Base-by-base conservation (phyloP, 805 yeast genomes). In the Starmerella apis region DNA sequence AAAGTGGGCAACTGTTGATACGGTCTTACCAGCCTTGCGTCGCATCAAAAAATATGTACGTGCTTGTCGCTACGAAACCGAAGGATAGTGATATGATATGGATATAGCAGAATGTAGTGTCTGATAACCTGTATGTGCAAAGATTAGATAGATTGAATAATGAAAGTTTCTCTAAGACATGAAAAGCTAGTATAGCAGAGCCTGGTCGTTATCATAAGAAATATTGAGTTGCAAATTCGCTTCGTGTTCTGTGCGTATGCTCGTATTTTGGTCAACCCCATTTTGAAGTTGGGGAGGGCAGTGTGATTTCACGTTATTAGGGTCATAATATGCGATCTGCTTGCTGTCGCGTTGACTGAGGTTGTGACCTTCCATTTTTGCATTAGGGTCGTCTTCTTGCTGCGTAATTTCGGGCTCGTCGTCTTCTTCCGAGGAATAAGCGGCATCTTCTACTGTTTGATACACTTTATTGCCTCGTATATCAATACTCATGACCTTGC, bases 381-480 rank as follows among this genome's bases (percentile, higher is more conserved):
- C 28, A 16, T 14, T 24, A 18, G 30, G 14, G 37, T 6, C 47
- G 14, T 44, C 24, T 25, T 16, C 11, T 16, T 27, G 25, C 20
- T 14, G 10, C 2, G 35, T 27, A 13, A 9, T 3, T 16, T 33
- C 37, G 16, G 35, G 16, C 37, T 41, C 46, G n/a, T 30, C 43
- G 28, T 47, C 52, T 11, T 37, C 48, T 16, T 54, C 52, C 20
- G 42, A 27, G 7, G 65, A 70, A 5, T 56, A 58, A 9, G 53
- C 55, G 10, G 59, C 59, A 37, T 64, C 59, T 62, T 71, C 52
- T 51, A 81, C 86, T 18, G 72, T 74, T 70, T 83, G 70, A 9
- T 72, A 71, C 2, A 85, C 94, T 61, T 85, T 85, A 8, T 95
- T 95, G 52, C 88, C 82, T 36, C 75, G 72, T 20, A 92, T 79